A percentile compares a stretch with the other conserved stretches of the same genome.
phyloP scores from a whole-genome alignment of 345 rosid genomes.

The Euphorbia peplus region DNA sequence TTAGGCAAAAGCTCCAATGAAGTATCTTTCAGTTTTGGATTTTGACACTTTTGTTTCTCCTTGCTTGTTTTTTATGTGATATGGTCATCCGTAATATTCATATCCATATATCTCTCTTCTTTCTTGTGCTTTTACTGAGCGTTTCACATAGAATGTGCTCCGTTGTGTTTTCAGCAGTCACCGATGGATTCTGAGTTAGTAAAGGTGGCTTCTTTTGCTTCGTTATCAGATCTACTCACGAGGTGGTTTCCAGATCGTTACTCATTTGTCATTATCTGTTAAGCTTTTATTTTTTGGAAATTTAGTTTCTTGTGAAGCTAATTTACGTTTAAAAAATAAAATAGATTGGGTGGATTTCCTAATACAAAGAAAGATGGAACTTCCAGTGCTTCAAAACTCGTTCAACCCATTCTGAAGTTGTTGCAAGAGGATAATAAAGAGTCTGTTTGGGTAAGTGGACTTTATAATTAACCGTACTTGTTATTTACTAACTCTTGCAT shows the following conservation, averaged over 20 bases:
- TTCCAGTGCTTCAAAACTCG: constrained; percentile 52
- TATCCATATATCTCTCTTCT: not conserved
- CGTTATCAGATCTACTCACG: constrained; percentile 63
- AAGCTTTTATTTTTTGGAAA: not conserved
- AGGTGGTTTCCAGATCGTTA: constrained; percentile 40
- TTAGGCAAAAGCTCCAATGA: not conserved
- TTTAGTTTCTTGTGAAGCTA: constrained; percentile 2
- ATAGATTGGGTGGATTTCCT: constrained; percentile 70
- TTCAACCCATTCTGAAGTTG: constrained; percentile 64
- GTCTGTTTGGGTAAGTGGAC: constrained; percentile 52
- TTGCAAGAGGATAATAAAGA: constrained; percentile 66
- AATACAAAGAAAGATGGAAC: constrained; percentile 65
- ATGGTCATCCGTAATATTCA: no score
- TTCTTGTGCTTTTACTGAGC: not conserved
- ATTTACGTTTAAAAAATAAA: constrained; percentile 21
- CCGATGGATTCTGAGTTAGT: constrained; percentile 64
- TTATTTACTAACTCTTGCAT: not conserved
- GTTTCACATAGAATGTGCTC: not conserved
- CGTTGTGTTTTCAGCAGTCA: constrained; percentile 41
- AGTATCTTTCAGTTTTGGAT: not conserved
- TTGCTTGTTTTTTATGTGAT: not conserved
- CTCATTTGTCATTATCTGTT: not conserved
- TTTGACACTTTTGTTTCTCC: not conserved
- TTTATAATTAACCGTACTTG: not conserved
- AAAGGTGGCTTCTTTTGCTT: constrained; percentile 68